These are phyloP conservation scores for Cercophora scortea DNA, from an alignment of 495 filamentous ascomycete species.

Conservation along the genomic window DNA sequence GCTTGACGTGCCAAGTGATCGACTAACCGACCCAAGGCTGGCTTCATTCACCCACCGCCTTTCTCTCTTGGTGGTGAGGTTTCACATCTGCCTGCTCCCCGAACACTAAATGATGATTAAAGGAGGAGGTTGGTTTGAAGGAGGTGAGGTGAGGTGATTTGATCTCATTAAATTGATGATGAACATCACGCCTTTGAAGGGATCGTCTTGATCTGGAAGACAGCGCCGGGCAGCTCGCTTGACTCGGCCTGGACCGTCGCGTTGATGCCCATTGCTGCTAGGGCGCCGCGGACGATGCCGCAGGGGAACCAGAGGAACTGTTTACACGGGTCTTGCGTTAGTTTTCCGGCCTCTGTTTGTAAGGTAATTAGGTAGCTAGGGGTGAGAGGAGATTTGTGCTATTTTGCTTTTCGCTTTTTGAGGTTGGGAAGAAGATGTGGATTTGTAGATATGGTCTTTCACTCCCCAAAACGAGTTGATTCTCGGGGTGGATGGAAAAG, in stretches of 20 bases:
- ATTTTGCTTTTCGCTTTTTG: too few relatives aligned
- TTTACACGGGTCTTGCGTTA: not conserved
- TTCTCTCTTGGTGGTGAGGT: too few relatives aligned
- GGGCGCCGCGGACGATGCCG: slow-evolving; percentile 79
- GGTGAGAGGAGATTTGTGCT: not conserved
- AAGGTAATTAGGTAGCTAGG: not conserved
- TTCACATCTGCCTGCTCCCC: too few relatives aligned
- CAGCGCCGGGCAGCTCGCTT: slow-evolving; percentile 75
- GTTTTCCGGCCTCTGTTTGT: not conserved
- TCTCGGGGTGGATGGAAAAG: too few relatives aligned
- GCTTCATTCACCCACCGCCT: too few relatives aligned
- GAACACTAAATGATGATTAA: too few relatives aligned
- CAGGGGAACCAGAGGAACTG: slow-evolving; percentile 94
- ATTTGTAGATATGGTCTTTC: too few relatives aligned
- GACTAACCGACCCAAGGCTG: too few relatives aligned
- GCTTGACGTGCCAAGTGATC: too few relatives aligned
- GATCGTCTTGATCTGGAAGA: slow-evolving; percentile 92
- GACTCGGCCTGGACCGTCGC: slow-evolving; percentile 87
- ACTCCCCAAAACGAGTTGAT: too few relatives aligned
- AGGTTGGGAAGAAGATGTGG: too few relatives aligned
- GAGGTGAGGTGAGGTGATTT: not conserved
- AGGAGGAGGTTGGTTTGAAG: not conserved
- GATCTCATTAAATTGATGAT: not conserved
- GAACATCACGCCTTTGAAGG: slow-evolving; percentile 36
- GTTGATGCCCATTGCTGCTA: slow-evolving; percentile 83